Percentiles rank a stretch among this genome's conserved stretches.
phyloP scores from a whole-genome alignment of 495 filamentous ascomycete genomes.

The Emericellopsis terricola region DNA sequence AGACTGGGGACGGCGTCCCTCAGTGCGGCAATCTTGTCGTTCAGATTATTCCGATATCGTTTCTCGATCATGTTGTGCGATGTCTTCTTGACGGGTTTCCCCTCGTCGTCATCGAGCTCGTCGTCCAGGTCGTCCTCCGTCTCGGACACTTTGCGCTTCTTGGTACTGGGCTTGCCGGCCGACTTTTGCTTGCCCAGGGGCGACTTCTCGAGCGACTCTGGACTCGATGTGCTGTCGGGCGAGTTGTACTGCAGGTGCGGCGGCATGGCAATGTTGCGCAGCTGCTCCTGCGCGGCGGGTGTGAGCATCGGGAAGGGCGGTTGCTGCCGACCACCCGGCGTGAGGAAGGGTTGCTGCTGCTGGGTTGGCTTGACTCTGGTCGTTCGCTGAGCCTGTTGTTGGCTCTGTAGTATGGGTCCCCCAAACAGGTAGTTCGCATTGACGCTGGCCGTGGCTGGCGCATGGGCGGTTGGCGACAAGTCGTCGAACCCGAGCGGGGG shows the following conservation, averaged over 20 bases:
- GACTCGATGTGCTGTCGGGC: slow-evolving; percentile 30
- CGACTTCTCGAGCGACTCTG: slow-evolving; percentile 24
- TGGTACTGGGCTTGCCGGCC: slow-evolving; percentile 26
- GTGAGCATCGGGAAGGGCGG: slow-evolving; percentile 16
- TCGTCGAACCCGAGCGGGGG: not conserved
- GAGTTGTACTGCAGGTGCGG: slow-evolving; percentile 33
- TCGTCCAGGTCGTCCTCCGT: slow-evolving; percentile 30
- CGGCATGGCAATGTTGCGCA: slow-evolving; percentile 38
- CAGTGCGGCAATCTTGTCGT: slow-evolving; percentile 87
- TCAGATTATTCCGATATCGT: slow-evolving; percentile 85
- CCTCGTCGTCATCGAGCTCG: slow-evolving; percentile 33
- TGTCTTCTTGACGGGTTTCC: slow-evolving; percentile 77
- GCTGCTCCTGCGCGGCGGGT: slow-evolving; percentile 32
- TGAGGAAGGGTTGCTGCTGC: not conserved
- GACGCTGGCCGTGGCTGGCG: not conserved
- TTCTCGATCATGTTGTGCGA: slow-evolving; percentile 98
- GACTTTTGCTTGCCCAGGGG: slow-evolving; percentile 27
- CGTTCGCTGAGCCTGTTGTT: too few relatives aligned
- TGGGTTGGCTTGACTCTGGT: too few relatives aligned
- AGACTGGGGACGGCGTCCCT: slow-evolving; percentile 79
- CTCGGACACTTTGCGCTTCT: slow-evolving; percentile 47
- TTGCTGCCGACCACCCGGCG: not conserved
- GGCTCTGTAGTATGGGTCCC: not conserved
- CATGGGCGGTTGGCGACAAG: not conserved
- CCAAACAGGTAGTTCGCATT: slow-evolving; percentile 7